These are phyloP conservation scores for Leishmania braziliensis DNA, from an alignment of 208 protist species.

Conservation along the genomic window DNA sequence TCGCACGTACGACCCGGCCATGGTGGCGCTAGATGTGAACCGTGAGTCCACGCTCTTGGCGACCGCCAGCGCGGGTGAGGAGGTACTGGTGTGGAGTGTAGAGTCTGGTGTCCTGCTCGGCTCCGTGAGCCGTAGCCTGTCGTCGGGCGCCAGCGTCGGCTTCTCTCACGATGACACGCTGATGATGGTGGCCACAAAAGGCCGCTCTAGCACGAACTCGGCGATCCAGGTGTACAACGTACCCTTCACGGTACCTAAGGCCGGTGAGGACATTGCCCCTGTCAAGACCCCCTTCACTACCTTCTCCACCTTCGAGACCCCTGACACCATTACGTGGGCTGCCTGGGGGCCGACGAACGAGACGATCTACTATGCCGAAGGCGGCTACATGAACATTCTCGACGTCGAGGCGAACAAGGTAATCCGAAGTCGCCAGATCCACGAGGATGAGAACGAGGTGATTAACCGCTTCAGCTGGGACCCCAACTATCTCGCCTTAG, in stretches of 20 bases:
- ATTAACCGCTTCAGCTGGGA: conserved; percentile 93
- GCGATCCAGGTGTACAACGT: conserved; percentile 92
- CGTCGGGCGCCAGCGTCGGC: conserved; percentile 70
- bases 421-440: conserved; percentile 66
- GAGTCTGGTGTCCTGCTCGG: conserved; percentile 90
- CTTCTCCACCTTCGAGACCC: conserved; percentile 56
- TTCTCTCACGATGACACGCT: conserved; percentile 92
- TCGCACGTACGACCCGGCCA: conserved; percentile 77
- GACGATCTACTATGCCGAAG: conserved; percentile 94
- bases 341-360: conserved; percentile 97
- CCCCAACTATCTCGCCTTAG: conserved; percentile 90
- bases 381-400: conserved; percentile 92
- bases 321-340: conserved; percentile 87
- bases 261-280: conserved; percentile 64
- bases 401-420: conserved; percentile 91
- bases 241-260: conserved; percentile 57
- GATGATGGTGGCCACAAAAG: conserved; percentile 93
- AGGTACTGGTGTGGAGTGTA: conserved; percentile 89
- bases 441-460: conserved; percentile 47
- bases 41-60: conserved; percentile 83
- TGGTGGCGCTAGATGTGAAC: conserved; percentile 95
- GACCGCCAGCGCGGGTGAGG: conserved; percentile 77
- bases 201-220: conserved; percentile 69
- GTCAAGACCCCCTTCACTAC: conserved; percentile 68
- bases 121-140: conserved; percentile 67